Conservation (phyloP, 805 yeast species). For the Nakazawaea ishiwadae region DNA sequence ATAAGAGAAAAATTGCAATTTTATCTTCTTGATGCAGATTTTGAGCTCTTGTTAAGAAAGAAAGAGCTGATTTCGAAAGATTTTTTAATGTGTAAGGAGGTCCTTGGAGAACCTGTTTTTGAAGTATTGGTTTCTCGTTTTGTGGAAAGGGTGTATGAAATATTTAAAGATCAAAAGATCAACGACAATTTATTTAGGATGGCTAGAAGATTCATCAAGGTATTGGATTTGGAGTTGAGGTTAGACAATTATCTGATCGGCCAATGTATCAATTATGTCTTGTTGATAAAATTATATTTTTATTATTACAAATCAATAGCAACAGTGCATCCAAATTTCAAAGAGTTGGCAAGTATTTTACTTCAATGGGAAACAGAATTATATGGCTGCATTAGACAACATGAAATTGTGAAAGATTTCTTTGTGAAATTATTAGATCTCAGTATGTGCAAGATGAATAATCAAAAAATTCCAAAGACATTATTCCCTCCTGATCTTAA, state of each 20-base stretch:
- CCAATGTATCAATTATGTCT: too few species aligned
- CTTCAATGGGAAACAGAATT: constrained; percentile 2
- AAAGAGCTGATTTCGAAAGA: not conserved
- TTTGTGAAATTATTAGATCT: constrained; percentile 7
- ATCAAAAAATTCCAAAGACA: not conserved
- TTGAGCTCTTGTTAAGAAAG: not conserved
- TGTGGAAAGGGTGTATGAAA: not conserved
- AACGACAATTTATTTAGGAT: not conserved
- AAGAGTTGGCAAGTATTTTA: not conserved
- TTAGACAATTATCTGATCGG: constrained; percentile 60
- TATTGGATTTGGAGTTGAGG: constrained; percentile 2
- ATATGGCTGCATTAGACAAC: not conserved
- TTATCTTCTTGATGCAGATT: not conserved
- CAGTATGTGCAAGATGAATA: not conserved
- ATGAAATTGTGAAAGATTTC: constrained; percentile 1
- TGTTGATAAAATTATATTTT: not conserved
- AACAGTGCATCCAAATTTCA: not conserved
- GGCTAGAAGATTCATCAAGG: not conserved
- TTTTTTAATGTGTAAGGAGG: not conserved
- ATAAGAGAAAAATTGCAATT: constrained; percentile 18
- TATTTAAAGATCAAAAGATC: not conserved
- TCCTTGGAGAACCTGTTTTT: not conserved
- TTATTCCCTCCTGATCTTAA: not conserved
- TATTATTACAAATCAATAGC: not conserved
- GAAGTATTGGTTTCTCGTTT: not conserved